Evolutionary conservation across 225 moss, liverwort and hornwort species (phyloP), one percentile per base, ranked within the genome.

Genomic region (Thuidium tamariscinum): DNA sequence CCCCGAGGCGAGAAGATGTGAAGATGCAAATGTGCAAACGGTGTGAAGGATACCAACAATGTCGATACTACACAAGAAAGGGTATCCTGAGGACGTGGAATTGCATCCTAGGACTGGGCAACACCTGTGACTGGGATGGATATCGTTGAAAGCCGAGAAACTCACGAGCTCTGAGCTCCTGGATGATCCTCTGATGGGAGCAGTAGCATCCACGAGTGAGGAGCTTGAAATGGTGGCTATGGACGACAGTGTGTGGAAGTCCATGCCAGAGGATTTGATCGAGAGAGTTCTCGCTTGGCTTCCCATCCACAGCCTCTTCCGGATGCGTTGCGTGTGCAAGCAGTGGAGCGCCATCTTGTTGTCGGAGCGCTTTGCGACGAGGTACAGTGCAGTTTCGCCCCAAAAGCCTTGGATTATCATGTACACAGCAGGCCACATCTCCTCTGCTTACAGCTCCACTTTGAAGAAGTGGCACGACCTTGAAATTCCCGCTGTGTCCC

Each of bases 351-450:
- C 84, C 17, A 84, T 94, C 66, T 84, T 94, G 76, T 88, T 91
- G 65, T 91, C 94, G 9, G 90, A 91, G 55, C 88, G 92, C 49
- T 96, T 96, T 41, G 93, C 91, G 30, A 32, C 87, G 13, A 79
- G 90, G 75, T 93, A 93, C 80, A 90, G 74, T 60, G 67, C 90
- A 61, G 82, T 88, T 14, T 94, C 93, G 42, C 93, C 90, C 44
- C 95, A 96, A 74, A 96, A 94, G 85, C 96, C 96, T 27, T 96
- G 96, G 96, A 95, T 96, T 41, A 88, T 96, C 75, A 89, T 95
- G 90, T 95, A 95, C 86, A 94, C 96, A 29, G 93, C 96, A 18
- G 96, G 95, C 44, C 86, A 89, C 68, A 66, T 90, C 71, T 92
- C 93, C 11, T 95, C 92, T 32, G 96, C 95, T 44, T 96, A 93